phyloP scores from a whole-genome alignment of 2,329 filamentous ascomycete genomes.

The Diaporthe citri region DNA sequence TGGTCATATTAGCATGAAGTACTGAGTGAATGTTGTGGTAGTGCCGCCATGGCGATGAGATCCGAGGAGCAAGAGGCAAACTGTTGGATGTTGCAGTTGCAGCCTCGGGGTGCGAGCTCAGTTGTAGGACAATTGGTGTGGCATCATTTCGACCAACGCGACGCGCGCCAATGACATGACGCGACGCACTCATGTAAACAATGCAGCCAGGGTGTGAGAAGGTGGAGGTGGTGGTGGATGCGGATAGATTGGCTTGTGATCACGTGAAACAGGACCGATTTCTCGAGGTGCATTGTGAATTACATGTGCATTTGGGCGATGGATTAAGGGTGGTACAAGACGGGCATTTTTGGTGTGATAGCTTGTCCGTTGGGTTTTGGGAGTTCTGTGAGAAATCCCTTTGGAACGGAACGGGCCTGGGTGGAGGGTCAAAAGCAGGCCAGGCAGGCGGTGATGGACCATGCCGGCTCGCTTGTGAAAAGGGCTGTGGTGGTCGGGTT shows the following conservation, averaged over 20 bases:
- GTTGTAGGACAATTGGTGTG: neutral
- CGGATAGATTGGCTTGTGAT: slow-evolving; percentile 35
- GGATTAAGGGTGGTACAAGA: slow-evolving; percentile 18
- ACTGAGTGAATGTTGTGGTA: neutral
- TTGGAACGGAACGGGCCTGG: neutral
- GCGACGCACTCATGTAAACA: slow-evolving; percentile 33
- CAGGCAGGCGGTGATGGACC: neutral
- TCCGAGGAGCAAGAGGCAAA: neutral
- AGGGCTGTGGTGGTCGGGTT: neutral
- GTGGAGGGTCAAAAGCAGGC: neutral
- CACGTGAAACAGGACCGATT: slow-evolving; percentile 36
- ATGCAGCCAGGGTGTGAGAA: slow-evolving; percentile 13
- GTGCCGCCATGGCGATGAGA: neutral
- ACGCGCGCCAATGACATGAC: slow-evolving; percentile 24
- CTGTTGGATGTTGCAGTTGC: neutral
- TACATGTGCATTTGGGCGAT: slow-evolving; percentile 1
- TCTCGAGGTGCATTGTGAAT: neutral
- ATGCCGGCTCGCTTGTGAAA: neutral
- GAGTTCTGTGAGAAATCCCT: neutral
- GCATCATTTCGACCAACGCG: neutral
- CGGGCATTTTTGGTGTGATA: slow-evolving; percentile 14
- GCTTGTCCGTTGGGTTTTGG: neutral
- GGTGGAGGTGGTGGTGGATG: slow-evolving; percentile 1
- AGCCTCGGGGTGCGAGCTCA: neutral
- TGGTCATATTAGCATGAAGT: slow-evolving; percentile 28